phyloP scores from a whole-genome alignment of 768 basidiomycete genomes.

The Nidula microcarpa region DNA sequence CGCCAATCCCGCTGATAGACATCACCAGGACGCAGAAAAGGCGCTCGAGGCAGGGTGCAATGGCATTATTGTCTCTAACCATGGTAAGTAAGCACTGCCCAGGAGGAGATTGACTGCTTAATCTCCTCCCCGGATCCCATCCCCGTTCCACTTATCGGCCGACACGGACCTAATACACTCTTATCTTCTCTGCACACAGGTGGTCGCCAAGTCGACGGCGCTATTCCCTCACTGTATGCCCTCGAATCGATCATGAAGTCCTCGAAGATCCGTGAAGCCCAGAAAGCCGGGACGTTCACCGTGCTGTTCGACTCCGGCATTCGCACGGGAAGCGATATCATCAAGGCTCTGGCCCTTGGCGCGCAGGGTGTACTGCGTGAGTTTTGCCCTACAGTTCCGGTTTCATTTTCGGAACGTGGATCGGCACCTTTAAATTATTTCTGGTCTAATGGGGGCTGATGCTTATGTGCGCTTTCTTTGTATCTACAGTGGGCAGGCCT shows the following conservation, averaged over 20 bases:
- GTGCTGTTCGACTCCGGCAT: conserved; percentile 81
- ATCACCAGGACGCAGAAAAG: conserved; percentile 57
- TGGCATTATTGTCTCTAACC: conserved; percentile 80
- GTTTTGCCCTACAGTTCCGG: conserved; percentile 18
- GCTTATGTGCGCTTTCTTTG: neutral
- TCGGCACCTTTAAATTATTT: neutral
- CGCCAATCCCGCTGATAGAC: neutral
- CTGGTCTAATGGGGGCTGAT: neutral
- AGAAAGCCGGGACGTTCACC: conserved; percentile 57
- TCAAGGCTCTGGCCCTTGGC: conserved; percentile 83
- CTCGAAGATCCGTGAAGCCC: conserved; percentile 51
- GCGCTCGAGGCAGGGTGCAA: conserved; percentile 63
- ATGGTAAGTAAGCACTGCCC: conserved; percentile 39
- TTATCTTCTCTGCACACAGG: conserved; percentile 29
- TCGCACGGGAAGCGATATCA: conserved; percentile 77
- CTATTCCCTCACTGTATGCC: conserved; percentile 68
- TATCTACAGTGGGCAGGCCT: conserved; percentile 59
- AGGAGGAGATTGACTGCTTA: neutral
- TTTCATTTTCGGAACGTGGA: neutral
- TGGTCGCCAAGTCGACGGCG: conserved; percentile 76
- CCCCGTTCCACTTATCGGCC: neutral
- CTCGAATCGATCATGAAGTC: conserved; percentile 69
- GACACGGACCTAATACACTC: neutral
- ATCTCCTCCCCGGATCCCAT: neutral
- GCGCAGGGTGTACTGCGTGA: conserved; percentile 76